These are phyloP conservation scores for Monosporascus cannonballus DNA, from an alignment of 2,329 filamentous ascomycete genomes.

Conservation along the genomic window DNA sequence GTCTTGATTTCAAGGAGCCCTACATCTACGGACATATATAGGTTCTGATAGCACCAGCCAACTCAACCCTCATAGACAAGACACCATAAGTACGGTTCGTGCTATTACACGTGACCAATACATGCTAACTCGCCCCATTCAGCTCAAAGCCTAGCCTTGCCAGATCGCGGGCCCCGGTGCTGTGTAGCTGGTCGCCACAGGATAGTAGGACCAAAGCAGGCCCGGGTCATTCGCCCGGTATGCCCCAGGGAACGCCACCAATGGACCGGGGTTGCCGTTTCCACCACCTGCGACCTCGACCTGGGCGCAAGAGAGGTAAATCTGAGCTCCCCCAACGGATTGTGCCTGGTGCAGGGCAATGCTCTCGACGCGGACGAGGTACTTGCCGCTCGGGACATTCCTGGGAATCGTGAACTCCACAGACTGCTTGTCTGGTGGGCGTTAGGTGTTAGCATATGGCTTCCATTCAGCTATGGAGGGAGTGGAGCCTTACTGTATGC, in stretches of 20 bases:
- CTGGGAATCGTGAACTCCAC: slow-evolving; percentile 28
- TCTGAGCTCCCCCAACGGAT: slow-evolving; percentile 25
- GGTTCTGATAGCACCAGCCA: no score
- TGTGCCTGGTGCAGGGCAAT: slow-evolving; percentile 29
- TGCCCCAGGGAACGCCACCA: slow-evolving; percentile 26
- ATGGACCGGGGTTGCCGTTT: slow-evolving; percentile 15
- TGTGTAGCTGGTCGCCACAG: slow-evolving; percentile 20
- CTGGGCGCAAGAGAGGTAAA: slow-evolving; percentile 27
- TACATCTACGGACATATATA: no score
- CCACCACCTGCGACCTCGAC: slow-evolving; percentile 24
- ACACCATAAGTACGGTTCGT: no score
- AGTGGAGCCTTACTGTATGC: slow-evolving; percentile 15
- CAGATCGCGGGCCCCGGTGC: slow-evolving; percentile 19
- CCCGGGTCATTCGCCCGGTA: slow-evolving; percentile 24
- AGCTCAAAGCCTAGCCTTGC: neutral
- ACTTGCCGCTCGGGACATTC: slow-evolving; percentile 27
- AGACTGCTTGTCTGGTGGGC: slow-evolving; percentile 14
- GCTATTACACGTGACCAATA: no score
- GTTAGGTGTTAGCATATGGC: neutral
- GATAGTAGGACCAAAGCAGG: slow-evolving; percentile 20
- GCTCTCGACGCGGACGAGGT: slow-evolving; percentile 30
- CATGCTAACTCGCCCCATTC: no score
- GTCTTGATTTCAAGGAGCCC: no score
- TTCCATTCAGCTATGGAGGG: neutral
- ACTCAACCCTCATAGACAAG: no score